These are phyloP conservation scores for Rhodotorula sp. DNA, from an alignment of 1,284 basidiomycete species.

Conservation along the genomic window DNA sequence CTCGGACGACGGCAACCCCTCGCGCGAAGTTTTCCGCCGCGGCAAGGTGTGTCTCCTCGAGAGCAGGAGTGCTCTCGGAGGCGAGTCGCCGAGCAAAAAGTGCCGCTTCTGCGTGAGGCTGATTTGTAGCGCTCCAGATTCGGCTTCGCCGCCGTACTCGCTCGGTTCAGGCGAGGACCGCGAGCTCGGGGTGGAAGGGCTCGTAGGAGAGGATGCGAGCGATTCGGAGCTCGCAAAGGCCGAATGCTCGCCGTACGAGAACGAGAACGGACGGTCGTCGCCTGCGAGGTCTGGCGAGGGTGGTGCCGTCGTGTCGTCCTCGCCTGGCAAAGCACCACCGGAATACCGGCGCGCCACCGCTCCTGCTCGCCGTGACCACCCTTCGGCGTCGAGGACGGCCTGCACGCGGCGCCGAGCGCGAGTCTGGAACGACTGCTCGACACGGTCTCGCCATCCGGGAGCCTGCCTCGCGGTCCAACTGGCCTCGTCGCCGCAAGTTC, in stretches of 20 bases:
- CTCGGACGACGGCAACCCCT: not conserved
- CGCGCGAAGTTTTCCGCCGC: conserved; percentile 6
- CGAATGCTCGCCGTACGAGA: conserved; percentile 19
- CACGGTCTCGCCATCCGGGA: conserved; percentile 1
- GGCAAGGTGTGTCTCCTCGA: conserved; percentile 31
- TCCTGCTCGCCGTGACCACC: conserved; percentile 4
- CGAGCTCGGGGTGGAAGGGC: not conserved
- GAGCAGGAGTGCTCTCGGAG: conserved; percentile 1
- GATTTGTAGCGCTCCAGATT: not conserved
- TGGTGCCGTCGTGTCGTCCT: not conserved
- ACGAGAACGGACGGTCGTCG: conserved; percentile 1
- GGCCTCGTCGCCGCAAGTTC: not conserved
- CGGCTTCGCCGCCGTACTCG: conserved; percentile 29
- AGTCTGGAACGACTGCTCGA: not conserved
- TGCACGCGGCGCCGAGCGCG: conserved; percentile 1
- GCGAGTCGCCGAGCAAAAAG: not conserved
- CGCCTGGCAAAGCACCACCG: not conserved
- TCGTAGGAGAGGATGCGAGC: not conserved
- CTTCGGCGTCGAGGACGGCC: conserved; percentile 2
- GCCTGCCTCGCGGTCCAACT: not conserved
- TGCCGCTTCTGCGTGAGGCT: conserved; percentile 5
- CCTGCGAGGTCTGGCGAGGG: conserved; percentile 1
- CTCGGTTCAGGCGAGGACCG: conserved; percentile 34
- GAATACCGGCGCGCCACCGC: not conserved
- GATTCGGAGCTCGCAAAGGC: conserved; percentile 19